Base-by-base conservation (phyloP, 2,329 filamentous ascomycete species). In the Davidsoniella virescens region DNA sequence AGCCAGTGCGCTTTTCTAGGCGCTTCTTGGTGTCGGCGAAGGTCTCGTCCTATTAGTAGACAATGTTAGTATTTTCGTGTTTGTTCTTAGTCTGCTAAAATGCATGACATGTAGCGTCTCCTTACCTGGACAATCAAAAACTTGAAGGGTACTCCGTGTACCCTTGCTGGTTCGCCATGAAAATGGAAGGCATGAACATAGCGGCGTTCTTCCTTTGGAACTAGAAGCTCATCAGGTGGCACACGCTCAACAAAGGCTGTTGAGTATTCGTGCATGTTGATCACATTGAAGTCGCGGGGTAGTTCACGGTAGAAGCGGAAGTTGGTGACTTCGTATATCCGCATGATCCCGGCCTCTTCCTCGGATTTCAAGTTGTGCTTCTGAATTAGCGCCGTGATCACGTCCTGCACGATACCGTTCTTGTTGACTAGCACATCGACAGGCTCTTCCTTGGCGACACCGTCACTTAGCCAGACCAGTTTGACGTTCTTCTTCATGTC, bases 1-100 rank as follows among this genome's bases (percentile, higher is more conserved):
- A 81, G 23, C 88, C 88, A 0, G 86, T 94, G 53, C 90, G 76
- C 64, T 88, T 90, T 58, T 92, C 88, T 3, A 98, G 70, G n/a
- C 92, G 80, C 67, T 94, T 87, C 69, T 90, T 95, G 41, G 88
- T 95, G 33, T 96, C 86, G 52, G 78, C 80, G 66, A 98, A 96
- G 38, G 73, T 71, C 64, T 98, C 92, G 49, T 80, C 84, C 78
- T 90, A 47, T 5, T 3, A 8, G 12, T 25, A 40, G 18, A n/a
- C n/a, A 14, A 18, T 49, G 20, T 54, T 41, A 56, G 57, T 40
- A 38, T 23, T 26, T 23, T 8, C 14, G 12, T 20, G n/a, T 5
- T 20, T 18, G 4, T 6, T 9, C 3, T 6, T 2, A 17, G 3
- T 7, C 16, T 37, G 7, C 9, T 6, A 18, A 9, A 16, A n/a